A percentile compares a stretch with the other conserved stretches of the same genome.
phyloP scores from a whole-genome alignment of 441 rosid genomes.

The Pelargonium citronellum region DNA sequence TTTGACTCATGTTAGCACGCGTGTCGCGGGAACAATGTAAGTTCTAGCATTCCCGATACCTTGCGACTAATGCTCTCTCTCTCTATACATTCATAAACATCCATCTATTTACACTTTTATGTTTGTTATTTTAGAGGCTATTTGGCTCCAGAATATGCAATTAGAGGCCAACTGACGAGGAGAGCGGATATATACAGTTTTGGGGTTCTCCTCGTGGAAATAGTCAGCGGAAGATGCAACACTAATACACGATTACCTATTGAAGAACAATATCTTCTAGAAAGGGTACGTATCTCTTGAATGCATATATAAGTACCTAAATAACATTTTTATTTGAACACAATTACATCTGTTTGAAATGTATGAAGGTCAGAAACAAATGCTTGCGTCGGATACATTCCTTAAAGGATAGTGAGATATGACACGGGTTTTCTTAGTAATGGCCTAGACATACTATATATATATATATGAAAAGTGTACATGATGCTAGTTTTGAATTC shows the following conservation, averaged over 20 bases:
- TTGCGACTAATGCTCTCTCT: too few relatives aligned
- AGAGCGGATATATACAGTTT: conserved; percentile 89
- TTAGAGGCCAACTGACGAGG: conserved; percentile 76
- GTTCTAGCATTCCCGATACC: conserved; percentile 24
- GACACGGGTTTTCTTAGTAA: too few relatives aligned
- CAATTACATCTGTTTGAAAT: too few relatives aligned
- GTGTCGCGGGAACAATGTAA: conserved; percentile 96
- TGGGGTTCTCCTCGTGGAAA: conserved; percentile 86
- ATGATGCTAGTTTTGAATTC: too few relatives aligned
- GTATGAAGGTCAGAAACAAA: too few relatives aligned
- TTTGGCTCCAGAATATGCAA: conserved; percentile 95
- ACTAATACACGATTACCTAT: conserved; percentile 65
- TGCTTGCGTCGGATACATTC: too few relatives aligned
- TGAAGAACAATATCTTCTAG: conserved; percentile 75
- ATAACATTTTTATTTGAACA: too few relatives aligned
- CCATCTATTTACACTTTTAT: background rate
- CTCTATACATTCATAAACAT: too few relatives aligned
- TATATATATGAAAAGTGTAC: too few relatives aligned
- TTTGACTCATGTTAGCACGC: conserved; percentile 90
- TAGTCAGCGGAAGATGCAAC: conserved; percentile 80
- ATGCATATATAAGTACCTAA: background rate
- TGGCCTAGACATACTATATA: too few relatives aligned
- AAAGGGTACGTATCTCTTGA: conserved; percentile 51
- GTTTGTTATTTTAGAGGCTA: conserved; percentile 58
- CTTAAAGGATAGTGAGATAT: too few relatives aligned